A percentile compares a stretch with the other conserved stretches of the same genome.
Conservation (phyloP, 169 alveolate genomes). For the Eimeria brunetti region DNA sequence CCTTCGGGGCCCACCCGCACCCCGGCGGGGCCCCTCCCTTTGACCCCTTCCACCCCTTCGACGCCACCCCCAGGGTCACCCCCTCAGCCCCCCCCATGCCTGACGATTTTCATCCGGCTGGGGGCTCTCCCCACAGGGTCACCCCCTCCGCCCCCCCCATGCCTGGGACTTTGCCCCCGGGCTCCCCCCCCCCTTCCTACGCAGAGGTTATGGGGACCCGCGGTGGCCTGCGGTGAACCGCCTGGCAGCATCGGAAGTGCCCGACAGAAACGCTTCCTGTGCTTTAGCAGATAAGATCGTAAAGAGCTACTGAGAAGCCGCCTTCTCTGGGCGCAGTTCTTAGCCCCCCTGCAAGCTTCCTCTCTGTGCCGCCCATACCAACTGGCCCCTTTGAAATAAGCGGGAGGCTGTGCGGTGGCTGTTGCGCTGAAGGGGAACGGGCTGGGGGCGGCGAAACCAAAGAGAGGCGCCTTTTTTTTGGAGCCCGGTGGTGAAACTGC, state of each 20-base stretch:
- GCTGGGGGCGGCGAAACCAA: neutral
- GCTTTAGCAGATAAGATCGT: neutral
- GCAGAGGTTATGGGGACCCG: neutral
- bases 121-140: neutral
- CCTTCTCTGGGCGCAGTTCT: neutral
- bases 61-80: neutral
- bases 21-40: neutral
- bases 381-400: neutral
- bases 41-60: neutral
- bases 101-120: neutral
- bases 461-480: neutral
- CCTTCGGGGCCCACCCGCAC: neutral
- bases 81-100: conserved; percentile 38
- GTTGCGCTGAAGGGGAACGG: neutral
- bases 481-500: neutral
- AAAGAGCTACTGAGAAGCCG: neutral
- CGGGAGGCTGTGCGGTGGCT: neutral
- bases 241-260: neutral
- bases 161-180: neutral
- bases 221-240: no score
- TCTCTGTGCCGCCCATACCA: neutral
- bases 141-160: conserved; percentile 26
- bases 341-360: neutral
- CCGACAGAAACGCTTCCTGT: neutral
- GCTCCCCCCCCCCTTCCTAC: conserved; percentile 10